phyloP scores from a whole-genome alignment of 805 yeast species.

The Kodamaea neixiangensis region DNA sequence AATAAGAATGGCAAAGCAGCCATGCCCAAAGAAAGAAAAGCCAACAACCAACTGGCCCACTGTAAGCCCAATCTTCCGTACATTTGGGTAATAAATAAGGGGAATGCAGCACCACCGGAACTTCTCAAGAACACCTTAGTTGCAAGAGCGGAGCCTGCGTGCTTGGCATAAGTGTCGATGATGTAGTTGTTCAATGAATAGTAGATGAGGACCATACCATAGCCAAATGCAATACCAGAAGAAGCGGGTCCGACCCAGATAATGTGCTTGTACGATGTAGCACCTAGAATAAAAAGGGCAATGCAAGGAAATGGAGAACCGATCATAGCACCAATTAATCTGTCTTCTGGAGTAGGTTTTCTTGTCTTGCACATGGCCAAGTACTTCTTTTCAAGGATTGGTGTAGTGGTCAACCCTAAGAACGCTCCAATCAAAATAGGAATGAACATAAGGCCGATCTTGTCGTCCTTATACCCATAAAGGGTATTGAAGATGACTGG shows the following conservation, averaged over 20 bases:
- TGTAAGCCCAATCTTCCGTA: conserved; percentile 69
- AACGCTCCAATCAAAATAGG: conserved; percentile 89
- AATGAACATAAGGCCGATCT: conserved; percentile 82
- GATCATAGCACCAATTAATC: conserved; percentile 77
- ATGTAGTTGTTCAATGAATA: conserved; percentile 74
- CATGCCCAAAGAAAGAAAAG: conserved; percentile 78
- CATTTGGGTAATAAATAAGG: conserved; percentile 80
- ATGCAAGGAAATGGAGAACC: conserved; percentile 84
- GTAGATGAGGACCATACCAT: conserved; percentile 61
- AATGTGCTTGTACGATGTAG: conserved; percentile 67
- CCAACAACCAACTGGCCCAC: conserved; percentile 81
- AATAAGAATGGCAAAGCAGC: conserved; percentile 69
- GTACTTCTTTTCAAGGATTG: conserved; percentile 66
- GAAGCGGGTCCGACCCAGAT: conserved; percentile 68
- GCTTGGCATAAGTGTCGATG: conserved; percentile 84
- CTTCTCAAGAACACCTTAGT: conserved; percentile 79
- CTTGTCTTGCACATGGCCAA: conserved; percentile 51
- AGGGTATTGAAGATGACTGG: conserved; percentile 83
- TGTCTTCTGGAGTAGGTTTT: conserved; percentile 75
- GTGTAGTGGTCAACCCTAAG: conserved; percentile 73
- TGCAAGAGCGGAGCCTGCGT: conserved; percentile 79
- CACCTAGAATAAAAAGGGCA: conserved; percentile 78
- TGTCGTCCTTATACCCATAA: conserved; percentile 75
- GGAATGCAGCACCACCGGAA: conserved; percentile 87
- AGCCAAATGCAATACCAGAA: conserved; percentile 60